Conservation (phyloP, 1,139 yeast species). For the Sugiyamaella paludigena region DNA sequence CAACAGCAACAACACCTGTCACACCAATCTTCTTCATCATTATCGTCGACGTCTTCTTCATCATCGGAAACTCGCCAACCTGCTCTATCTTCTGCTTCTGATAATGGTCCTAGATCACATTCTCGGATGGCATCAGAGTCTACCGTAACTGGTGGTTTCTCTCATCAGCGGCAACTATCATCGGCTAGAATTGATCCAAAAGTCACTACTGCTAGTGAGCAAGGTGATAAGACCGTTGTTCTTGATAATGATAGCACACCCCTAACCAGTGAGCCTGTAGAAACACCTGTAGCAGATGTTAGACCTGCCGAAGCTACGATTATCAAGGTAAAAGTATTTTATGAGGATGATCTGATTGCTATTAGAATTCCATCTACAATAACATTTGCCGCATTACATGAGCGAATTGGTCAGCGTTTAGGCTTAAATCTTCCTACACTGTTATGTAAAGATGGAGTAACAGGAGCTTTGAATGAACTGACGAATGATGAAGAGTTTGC, state of each 20-base stretch:
- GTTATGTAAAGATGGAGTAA: constrained; percentile 30
- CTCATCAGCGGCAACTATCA: constrained; percentile 12
- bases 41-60: constrained; percentile 11
- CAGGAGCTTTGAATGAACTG: constrained; percentile 33
- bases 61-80: not conserved
- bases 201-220: constrained; percentile 2
- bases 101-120: constrained; percentile 11
- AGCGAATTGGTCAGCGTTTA: constrained; percentile 65
- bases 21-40: constrained; percentile 1
- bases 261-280: not conserved
- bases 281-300: not conserved
- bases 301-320: constrained; percentile 14
- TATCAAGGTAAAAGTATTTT: constrained; percentile 80
- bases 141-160: constrained; percentile 18
- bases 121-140: constrained; percentile 23
- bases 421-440: constrained; percentile 32
- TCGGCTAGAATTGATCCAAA: not conserved
- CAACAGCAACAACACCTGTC: constrained; percentile 36
- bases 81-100: not conserved
- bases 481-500: constrained; percentile 34
- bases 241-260: not conserved
- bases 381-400: constrained; percentile 58
- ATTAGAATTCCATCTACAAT: constrained; percentile 66
- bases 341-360: constrained; percentile 88
- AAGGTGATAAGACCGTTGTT: constrained; percentile 13